phyloP scores from a whole-genome alignment of 352 stramenopile species.

The Pythium inflatum region DNA sequence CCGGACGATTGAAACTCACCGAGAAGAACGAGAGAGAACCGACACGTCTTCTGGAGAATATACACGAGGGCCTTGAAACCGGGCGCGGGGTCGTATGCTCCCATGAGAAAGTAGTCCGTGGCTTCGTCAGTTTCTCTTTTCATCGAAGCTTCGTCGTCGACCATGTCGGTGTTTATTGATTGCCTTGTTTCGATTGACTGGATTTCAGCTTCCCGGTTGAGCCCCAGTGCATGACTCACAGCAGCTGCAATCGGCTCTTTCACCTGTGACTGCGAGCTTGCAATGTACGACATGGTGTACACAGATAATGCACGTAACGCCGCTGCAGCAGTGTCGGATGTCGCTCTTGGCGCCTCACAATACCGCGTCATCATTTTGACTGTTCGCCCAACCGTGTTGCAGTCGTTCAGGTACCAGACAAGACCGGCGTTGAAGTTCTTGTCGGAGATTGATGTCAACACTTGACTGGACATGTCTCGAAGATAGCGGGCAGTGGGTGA shows the following conservation, averaged over 20 bases:
- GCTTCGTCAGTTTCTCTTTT: constrained; percentile 8
- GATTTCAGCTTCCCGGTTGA: constrained; percentile 29
- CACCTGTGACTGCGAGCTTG: constrained; percentile 12
- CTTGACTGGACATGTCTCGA: constrained; percentile 48
- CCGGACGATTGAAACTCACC: constrained; percentile 69
- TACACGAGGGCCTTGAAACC: constrained; percentile 62
- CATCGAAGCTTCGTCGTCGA: not conserved
- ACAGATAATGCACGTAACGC: constrained; percentile 37
- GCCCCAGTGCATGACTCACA: constrained; percentile 68
- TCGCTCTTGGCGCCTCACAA: constrained; percentile 33
- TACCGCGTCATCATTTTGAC: constrained; percentile 54
- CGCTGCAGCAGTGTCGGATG: constrained; percentile 39
- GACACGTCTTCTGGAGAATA: constrained; percentile 65
- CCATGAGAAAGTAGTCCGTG: constrained; percentile 38
- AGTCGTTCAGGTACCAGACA: constrained; percentile 81
- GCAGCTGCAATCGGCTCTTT: constrained; percentile 46
- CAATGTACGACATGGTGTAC: constrained; percentile 25
- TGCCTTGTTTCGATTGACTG: constrained; percentile 13
- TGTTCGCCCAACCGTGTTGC: constrained; percentile 48
- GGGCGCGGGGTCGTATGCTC: constrained; percentile 51
- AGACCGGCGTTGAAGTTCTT: constrained; percentile 73
- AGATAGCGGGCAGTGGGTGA: constrained; percentile 48
- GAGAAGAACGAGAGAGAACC: constrained; percentile 62
- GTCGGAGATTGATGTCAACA: constrained; percentile 49
- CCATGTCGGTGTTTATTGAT: not conserved